A percentile compares a stretch with the other conserved stretches of the same genome.
Conservation (phyloP, 2,329 filamentous ascomycete genomes). For the Ophiostoma ips region DNA sequence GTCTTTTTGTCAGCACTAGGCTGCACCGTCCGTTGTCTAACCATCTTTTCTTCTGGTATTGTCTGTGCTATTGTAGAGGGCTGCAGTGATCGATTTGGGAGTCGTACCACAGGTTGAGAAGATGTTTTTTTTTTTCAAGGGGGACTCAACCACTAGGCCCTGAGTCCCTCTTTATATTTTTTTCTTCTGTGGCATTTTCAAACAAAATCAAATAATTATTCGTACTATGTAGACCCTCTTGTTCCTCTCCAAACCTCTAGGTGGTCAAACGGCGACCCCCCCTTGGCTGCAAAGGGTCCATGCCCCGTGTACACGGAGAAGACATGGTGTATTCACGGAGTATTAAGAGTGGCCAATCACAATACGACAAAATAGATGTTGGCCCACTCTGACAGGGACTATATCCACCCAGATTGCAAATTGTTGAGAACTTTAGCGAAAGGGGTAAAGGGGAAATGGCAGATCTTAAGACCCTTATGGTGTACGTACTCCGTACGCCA, state of each 20-base stretch:
- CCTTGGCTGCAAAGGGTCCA: neutral
- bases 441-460: neutral
- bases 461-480: neutral
- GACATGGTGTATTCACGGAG: neutral
- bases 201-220: neutral
- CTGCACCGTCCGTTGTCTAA: conserved; percentile 1
- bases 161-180: neutral
- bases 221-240: neutral
- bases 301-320: neutral
- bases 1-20: neutral
- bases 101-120: neutral
- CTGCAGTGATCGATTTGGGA: neutral
- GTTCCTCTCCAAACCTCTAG: neutral
- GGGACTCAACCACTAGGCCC: neutral
- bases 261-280: neutral
- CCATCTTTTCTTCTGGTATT: neutral
- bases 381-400: conserved; percentile 1
- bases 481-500: neutral
- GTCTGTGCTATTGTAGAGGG: neutral
- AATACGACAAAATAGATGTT: neutral
- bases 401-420: neutral
- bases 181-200: neutral
- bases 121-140: neutral
- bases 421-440: conserved; percentile 2
- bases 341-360: neutral